Percentiles rank a stretch among this genome's conserved stretches.
These are phyloP conservation scores for Entonaema liquescens DNA, from an alignment of 495 filamentous ascomycete species.

Conservation along the genomic window DNA sequence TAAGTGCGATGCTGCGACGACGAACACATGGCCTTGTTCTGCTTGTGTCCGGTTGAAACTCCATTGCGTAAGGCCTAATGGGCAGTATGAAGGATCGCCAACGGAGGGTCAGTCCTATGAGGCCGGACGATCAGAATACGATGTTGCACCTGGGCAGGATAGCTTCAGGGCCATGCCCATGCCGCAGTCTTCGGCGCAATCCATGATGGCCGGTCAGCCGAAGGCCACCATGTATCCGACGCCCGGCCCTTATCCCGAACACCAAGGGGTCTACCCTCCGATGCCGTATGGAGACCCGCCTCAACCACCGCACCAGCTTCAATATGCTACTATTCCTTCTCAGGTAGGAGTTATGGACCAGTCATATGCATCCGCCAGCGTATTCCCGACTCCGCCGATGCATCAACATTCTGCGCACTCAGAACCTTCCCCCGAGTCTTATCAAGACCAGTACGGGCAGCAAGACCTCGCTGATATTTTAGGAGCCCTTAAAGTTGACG, in stretches of 20 bases:
- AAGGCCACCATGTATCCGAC: constrained; percentile 53
- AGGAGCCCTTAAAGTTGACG: constrained; percentile 87
- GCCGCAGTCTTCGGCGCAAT: constrained; percentile 52
- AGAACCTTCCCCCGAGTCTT: constrained; percentile 57
- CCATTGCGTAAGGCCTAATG: constrained; percentile 90
- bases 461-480: constrained; percentile 80
- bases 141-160: constrained; percentile 58
- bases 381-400: constrained; percentile 65
- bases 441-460: constrained; percentile 72
- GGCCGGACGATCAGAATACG: constrained; percentile 54
- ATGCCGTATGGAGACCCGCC: constrained; percentile 57
- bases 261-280: constrained; percentile 54
- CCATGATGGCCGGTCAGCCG: constrained; percentile 44
- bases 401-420: constrained; percentile 56
- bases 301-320: constrained; percentile 54
- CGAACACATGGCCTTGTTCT: constrained; percentile 97
- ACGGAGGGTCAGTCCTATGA: constrained; percentile 59
- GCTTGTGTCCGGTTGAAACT: constrained; percentile 92
- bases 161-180: constrained; percentile 62
- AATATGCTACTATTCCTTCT: constrained; percentile 59
- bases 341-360: constrained; percentile 60
- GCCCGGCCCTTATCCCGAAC: constrained; percentile 51
- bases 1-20: constrained; percentile 97
- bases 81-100: constrained; percentile 81
- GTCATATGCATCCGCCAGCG: constrained; percentile 52